Conservation (phyloP, 208 protist genomes). For the Naegleria lovaniensis region DNA sequence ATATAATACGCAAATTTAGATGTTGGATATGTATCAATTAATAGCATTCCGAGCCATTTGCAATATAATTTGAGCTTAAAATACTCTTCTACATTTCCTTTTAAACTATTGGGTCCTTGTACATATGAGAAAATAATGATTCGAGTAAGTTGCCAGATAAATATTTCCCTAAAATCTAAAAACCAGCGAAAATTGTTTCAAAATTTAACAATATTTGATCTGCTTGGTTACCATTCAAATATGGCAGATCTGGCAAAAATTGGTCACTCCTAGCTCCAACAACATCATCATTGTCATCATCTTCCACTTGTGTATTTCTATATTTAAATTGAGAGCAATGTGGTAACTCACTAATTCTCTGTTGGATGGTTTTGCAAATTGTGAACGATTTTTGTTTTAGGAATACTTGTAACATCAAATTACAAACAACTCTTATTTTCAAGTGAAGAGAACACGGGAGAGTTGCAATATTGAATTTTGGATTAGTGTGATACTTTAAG, state of each 20-base stretch:
- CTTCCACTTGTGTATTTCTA: neutral
- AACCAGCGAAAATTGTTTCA: neutral
- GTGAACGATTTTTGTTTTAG: neutral
- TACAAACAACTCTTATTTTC: neutral
- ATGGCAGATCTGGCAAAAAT: neutral
- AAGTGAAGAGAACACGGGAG: neutral
- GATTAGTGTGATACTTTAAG: too few relatives aligned
- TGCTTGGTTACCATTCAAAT: too few relatives aligned
- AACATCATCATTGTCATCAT: too few relatives aligned
- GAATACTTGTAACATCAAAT: neutral
- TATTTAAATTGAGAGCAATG: neutral
- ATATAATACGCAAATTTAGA: neutral
- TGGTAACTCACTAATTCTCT: neutral
- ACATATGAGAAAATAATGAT: neutral
- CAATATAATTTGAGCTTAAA: neutral
- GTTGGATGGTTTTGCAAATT: neutral
- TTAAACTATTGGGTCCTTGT: too few relatives aligned
- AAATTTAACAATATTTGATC: neutral
- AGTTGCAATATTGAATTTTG: too few relatives aligned
- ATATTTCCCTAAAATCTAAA: neutral
- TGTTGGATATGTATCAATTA: neutral
- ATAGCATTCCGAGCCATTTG: neutral
- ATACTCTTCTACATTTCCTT: neutral
- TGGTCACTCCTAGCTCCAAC: neutral
- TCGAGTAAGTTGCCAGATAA: neutral